A percentile compares a stretch with the other conserved stretches of the same genome.
Conservation (phyloP, 2,329 filamentous ascomycete species). For the Cercospora beticola region DNA sequence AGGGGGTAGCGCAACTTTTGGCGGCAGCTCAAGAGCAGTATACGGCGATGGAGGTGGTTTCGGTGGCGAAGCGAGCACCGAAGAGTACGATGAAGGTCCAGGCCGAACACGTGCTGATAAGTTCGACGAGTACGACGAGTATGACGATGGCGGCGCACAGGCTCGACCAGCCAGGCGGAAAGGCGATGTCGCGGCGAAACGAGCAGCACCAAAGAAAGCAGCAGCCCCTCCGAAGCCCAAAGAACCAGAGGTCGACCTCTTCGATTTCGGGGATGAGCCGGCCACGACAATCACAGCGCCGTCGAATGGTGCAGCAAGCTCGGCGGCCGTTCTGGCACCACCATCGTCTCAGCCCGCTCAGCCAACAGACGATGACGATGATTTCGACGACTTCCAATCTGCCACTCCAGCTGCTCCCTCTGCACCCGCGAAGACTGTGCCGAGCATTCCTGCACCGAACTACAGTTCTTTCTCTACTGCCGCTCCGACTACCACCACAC, state of each 20-base stretch:
- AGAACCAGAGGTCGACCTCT: constrained; percentile 86
- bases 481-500: constrained; percentile 56
- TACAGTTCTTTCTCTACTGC: constrained; percentile 47
- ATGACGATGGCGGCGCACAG: constrained; percentile 68
- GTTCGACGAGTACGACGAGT: constrained; percentile 97
- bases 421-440: constrained; percentile 40
- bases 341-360: constrained; percentile 22
- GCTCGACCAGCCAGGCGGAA: constrained; percentile 55
- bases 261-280: constrained; percentile 73
- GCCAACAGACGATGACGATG: constrained; percentile 71
- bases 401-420: constrained; percentile 63
- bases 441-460: constrained; percentile 37
- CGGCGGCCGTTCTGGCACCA: constrained; percentile 28
- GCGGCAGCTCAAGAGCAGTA: constrained; percentile 70
- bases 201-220: constrained; percentile 55
- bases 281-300: constrained; percentile 37
- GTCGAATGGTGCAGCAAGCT: constrained; percentile 46
- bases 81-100: constrained; percentile 61
- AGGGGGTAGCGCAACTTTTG: constrained; percentile 48
- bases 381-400: constrained; percentile 97
- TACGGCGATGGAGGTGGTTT: constrained; percentile 97
- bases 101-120: constrained; percentile 60
- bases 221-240: constrained; percentile 74
- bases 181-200: constrained; percentile 41
- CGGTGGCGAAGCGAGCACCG: constrained; percentile 67